Evolutionary conservation across 495 filamentous ascomycete species (phyloP).

Genomic region (Paragyromitra xinjiangensis): DNA sequence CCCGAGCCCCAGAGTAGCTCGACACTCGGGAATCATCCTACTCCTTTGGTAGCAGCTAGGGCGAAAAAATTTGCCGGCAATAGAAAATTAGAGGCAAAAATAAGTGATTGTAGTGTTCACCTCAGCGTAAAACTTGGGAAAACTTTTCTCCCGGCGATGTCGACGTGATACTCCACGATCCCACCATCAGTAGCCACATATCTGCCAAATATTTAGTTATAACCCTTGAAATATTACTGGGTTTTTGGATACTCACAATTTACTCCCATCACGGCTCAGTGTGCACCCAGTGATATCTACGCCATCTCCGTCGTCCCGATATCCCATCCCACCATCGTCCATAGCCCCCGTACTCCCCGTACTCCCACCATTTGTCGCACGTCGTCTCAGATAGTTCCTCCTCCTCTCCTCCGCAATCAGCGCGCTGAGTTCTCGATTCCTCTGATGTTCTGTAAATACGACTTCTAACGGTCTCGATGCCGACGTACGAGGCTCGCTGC

Average conservation of each 20-base stretch:
- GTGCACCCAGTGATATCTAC: slow-evolving; percentile 58
- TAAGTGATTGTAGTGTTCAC: slow-evolving; percentile 14
- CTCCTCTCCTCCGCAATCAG: slow-evolving; percentile 53
- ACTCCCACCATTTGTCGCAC: slow-evolving; percentile 40
- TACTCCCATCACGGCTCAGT: slow-evolving; percentile 56
- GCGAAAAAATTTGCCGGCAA: background rate
- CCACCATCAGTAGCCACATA: slow-evolving; percentile 57
- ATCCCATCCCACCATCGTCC: slow-evolving; percentile 33
- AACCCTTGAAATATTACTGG: background rate
- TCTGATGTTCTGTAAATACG: slow-evolving; percentile 49
- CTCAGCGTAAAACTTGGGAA: slow-evolving; percentile 49
- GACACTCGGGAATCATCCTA: slow-evolving; percentile 4
- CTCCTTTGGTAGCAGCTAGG: background rate
- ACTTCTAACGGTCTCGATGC: slow-evolving; percentile 44
- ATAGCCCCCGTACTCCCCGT: slow-evolving; percentile 12
- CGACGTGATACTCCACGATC: slow-evolving; percentile 57
- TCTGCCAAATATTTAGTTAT: slow-evolving; percentile 25
- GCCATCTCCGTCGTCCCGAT: slow-evolving; percentile 51
- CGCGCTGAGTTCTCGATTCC: slow-evolving; percentile 49
- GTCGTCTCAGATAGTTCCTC: slow-evolving; percentile 48
- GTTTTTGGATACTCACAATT: slow-evolving; percentile 47
- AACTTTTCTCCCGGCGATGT: slow-evolving; percentile 51
- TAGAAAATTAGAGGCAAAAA: slow-evolving; percentile 23
- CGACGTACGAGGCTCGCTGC: slow-evolving; percentile 30
- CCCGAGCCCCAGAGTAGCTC: background rate